phyloP scores from a whole-genome alignment of 2,329 filamentous ascomycete species.

The Sphaerulina musiva region DNA sequence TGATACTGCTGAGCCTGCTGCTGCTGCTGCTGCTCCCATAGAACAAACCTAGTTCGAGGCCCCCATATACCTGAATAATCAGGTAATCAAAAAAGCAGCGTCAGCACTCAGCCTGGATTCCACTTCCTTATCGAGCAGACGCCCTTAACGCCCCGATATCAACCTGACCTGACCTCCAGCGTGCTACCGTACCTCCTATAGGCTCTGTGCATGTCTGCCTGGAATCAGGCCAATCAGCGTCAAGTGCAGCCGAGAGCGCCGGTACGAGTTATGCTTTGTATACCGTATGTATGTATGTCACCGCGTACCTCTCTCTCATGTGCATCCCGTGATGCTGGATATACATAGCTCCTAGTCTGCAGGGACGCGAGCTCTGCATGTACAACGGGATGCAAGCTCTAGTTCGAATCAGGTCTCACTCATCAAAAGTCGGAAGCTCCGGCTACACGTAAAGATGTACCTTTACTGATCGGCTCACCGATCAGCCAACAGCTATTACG shows the following conservation, averaged over 20 bases:
- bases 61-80: too few relatives aligned
- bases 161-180: conserved; percentile 3
- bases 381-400: background rate
- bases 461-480: background rate
- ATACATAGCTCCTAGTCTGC: background rate
- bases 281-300: background rate
- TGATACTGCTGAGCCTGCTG: background rate
- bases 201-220: background rate
- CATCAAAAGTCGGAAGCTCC: background rate
- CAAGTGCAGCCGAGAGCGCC: background rate
- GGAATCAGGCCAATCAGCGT: background rate
- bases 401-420: background rate
- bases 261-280: background rate
- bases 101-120: background rate
- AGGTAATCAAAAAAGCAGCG: background rate
- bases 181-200: background rate
- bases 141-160: background rate
- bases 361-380: conserved; percentile 3
- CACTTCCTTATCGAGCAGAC: background rate
- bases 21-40: too few relatives aligned
- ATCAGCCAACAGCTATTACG: conserved; percentile 5
- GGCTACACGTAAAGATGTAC: background rate
- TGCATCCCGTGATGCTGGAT: conserved; percentile 7
- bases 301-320: background rate
- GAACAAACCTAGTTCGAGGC: too few relatives aligned